phyloP scores from a whole-genome alignment of 441 rosid species.

The Capsella rubella region DNA sequence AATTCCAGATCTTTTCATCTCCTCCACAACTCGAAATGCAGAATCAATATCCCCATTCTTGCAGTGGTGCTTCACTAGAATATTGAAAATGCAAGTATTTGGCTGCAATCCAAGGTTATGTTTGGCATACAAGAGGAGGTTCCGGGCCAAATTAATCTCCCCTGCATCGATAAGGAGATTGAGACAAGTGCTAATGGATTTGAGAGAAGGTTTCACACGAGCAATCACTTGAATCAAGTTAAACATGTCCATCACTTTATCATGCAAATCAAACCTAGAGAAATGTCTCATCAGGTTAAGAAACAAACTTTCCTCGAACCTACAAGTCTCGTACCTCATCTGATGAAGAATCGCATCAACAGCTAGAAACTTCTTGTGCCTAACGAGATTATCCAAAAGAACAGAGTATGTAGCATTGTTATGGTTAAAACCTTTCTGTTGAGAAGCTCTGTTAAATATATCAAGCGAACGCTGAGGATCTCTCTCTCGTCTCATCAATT shows the following conservation, averaged over 20 bases:
- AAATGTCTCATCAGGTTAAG: conserved; percentile 82
- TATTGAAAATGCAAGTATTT: conserved; percentile 87
- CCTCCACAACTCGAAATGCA: conserved; percentile 69
- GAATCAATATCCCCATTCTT: conserved; percentile 64
- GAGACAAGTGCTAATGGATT: conserved; percentile 84
- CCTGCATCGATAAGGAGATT: conserved; percentile 75
- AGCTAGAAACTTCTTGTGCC: conserved; percentile 73
- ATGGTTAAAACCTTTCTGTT: conserved; percentile 80
- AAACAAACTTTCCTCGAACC: conserved; percentile 78
- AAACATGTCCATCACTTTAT: conserved; percentile 76
- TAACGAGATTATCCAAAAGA: conserved; percentile 70
- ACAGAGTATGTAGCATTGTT: conserved; percentile 82
- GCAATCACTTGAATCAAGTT: conserved; percentile 63
- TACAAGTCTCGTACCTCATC: conserved; percentile 86
- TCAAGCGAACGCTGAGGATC: conserved; percentile 75
- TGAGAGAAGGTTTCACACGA: conserved; percentile 81
- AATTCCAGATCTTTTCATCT: conserved; percentile 67
- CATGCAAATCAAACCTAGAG: conserved; percentile 56
- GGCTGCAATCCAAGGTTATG: conserved; percentile 59
- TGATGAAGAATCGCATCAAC: conserved; percentile 75
- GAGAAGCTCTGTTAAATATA: conserved; percentile 67
- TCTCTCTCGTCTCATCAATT: conserved; percentile 68
- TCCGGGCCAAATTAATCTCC: conserved; percentile 58
- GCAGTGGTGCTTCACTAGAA: conserved; percentile 82
- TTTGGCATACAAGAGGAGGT: conserved; percentile 59